These are phyloP conservation scores for Luffa aegyptiaca DNA, from an alignment of 306 rosid species.

Conservation along the genomic window DNA sequence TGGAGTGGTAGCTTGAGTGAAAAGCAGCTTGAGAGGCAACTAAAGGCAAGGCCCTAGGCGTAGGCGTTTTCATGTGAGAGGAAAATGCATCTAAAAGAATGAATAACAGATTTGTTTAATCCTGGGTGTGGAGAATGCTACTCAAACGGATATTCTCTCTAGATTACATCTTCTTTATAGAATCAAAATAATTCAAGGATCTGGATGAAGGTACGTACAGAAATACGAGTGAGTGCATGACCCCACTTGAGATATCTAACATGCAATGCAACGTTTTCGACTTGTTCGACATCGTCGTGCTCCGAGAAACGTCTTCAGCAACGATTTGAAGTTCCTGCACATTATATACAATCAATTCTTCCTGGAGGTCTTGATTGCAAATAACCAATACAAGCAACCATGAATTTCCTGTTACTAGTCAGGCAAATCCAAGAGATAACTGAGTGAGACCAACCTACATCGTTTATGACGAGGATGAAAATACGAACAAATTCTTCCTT, in stretches of 20 bases:
- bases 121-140: not conserved
- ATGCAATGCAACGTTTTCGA: not conserved
- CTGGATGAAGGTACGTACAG: not conserved
- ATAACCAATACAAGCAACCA: not conserved
- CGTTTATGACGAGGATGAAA: not conserved
- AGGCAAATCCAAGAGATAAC: not conserved
- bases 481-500: not conserved
- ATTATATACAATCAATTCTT: not conserved
- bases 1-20: not conserved
- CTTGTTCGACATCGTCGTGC: not conserved
- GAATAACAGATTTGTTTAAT: not conserved
- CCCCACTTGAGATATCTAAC: not conserved
- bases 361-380: not conserved
- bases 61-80: constrained; percentile 16
- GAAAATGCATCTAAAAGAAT: constrained; percentile 1
- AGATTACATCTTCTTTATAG: not conserved
- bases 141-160: not conserved
- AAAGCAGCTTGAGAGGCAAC: not conserved
- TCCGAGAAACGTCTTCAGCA: not conserved
- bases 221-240: not conserved
- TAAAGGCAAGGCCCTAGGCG: constrained; percentile 16
- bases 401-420: not conserved
- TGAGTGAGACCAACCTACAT: not conserved
- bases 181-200: not conserved
- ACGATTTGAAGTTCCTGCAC: not conserved